Base-by-base conservation (phyloP, 106 monocot species). In the Allium sativum region DNA sequence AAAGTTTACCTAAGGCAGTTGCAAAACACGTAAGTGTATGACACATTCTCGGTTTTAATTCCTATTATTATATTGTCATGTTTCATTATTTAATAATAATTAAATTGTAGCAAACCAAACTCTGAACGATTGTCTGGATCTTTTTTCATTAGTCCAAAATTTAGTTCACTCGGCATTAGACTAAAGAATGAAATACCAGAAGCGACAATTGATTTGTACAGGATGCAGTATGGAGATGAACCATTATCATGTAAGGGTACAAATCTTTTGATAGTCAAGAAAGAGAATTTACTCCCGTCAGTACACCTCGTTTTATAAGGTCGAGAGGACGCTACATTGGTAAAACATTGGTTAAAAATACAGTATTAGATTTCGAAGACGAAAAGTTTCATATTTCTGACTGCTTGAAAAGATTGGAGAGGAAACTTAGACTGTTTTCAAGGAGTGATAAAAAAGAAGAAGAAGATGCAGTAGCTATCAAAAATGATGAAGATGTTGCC, bases 111-210 rank as follows among this genome's bases (percentile, higher is more conserved):
- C n/a, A n/a, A n/a, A n/a, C n/a, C n/a, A n/a, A n/a, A n/a, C n/a
- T n/a, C n/a, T n/a, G n/a, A n/a, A n/a, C n/a, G n/a, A n/a, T n/a
- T n/a, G n/a, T n/a, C n/a, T n/a, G n/a, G n/a, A n/a, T n/a, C n/a
- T n/a, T n/a, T n/a, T n/a, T n/a, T n/a, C n/a, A n/a, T n/a, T n/a
- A n/a, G n/a, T n/a, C n/a, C n/a, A n/a, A n/a, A n/a, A n/a, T n/a
- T n/a, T n/a, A n/a, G n/a, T n/a, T n/a, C n/a, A n/a, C n/a, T n/a
- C n/a, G n/a, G n/a, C n/a, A n/a, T n/a, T n/a, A n/a, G n/a, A n/a
- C n/a, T n/a, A n/a, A n/a, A n/a, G n/a, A n/a, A 73, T 66, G 81
- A 94, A 56, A 51, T 94, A 47, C 74, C 72, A 50, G 86, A 89
- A 68, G 71, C 64, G 12, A 81, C 81, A 17, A 16, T 94, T 56